Conservation (phyloP, 768 basidiomycete genomes). For the Sarcomyxa edulis region DNA sequence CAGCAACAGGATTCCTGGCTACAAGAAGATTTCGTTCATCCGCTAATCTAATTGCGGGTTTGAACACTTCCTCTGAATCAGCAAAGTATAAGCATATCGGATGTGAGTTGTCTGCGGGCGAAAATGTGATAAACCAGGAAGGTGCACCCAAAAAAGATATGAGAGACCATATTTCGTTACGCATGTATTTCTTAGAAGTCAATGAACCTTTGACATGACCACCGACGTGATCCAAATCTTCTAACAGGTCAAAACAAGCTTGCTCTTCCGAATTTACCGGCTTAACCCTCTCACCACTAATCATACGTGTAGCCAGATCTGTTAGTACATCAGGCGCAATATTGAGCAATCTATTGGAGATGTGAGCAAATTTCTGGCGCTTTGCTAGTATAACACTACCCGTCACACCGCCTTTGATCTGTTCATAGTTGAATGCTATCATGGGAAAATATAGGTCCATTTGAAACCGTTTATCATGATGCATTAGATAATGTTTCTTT, state of each 20-base stretch:
- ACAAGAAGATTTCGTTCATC: constrained; percentile 8
- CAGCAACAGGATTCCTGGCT: constrained; percentile 18
- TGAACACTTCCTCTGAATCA: constrained; percentile 7
- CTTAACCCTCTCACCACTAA: constrained; percentile 16
- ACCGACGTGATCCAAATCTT: constrained; percentile 28
- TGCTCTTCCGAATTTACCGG: constrained; percentile 25
- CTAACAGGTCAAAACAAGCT: constrained; percentile 25
- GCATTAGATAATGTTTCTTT: constrained; percentile 23
- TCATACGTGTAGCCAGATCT: constrained; percentile 14
- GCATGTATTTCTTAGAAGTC: constrained; percentile 15
- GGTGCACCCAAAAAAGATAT: constrained; percentile 8
- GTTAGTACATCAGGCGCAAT: constrained; percentile 18
- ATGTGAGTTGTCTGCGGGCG: constrained; percentile 4
- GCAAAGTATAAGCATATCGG: constrained; percentile 6
- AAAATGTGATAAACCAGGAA: constrained; percentile 8
- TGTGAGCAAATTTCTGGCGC: constrained; percentile 17
- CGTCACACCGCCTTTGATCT: constrained; percentile 22
- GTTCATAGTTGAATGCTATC: constrained; percentile 34
- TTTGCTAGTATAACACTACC: constrained; percentile 23
- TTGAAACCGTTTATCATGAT: constrained; percentile 34
- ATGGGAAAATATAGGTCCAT: constrained; percentile 28
- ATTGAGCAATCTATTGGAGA: constrained; percentile 14
- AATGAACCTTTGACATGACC: constrained; percentile 24
- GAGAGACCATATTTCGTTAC: constrained; percentile 16
- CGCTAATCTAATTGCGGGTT: constrained; percentile 2